Conservation (phyloP, 257 asterid genomes). For the Penstemon eatonii region DNA sequence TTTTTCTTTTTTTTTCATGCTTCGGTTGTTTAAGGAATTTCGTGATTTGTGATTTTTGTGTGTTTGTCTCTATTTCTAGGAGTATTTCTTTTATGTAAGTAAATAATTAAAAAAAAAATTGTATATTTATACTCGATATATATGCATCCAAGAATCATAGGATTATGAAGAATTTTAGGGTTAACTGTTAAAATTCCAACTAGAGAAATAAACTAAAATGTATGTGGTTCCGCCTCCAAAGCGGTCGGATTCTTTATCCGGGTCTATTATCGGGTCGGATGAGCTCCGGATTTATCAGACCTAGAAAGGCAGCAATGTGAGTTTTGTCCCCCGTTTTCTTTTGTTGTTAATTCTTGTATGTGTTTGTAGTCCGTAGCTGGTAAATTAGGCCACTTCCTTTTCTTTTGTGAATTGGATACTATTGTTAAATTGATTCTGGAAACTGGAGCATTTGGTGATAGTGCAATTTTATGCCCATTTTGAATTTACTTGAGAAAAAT, state of each 20-base stretch:
- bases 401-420: neutral
- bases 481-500: neutral
- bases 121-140: too few species aligned
- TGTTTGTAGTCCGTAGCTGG: neutral
- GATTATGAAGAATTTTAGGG: too few species aligned
- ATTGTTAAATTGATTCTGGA: neutral
- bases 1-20: too few species aligned
- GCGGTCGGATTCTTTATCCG: constrained; percentile 71
- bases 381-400: neutral
- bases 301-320: constrained; percentile 98
- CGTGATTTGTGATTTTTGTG: too few species aligned
- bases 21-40: too few species aligned
- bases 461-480: constrained; percentile 21
- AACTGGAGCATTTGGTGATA: constrained; percentile 4
- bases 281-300: constrained; percentile 73
- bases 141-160: too few species aligned
- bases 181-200: constrained; percentile 35
- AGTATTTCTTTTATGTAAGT: too few species aligned
- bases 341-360: too few species aligned
- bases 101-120: too few species aligned
- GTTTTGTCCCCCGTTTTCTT: too few species aligned
- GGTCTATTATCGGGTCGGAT: constrained; percentile 67
- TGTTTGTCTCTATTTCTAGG: too few species aligned
- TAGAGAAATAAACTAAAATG: constrained; percentile 43
- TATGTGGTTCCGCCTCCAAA: constrained; percentile 85